Conservation (phyloP, 1,139 yeast species). For the Pichia sp. region DNA sequence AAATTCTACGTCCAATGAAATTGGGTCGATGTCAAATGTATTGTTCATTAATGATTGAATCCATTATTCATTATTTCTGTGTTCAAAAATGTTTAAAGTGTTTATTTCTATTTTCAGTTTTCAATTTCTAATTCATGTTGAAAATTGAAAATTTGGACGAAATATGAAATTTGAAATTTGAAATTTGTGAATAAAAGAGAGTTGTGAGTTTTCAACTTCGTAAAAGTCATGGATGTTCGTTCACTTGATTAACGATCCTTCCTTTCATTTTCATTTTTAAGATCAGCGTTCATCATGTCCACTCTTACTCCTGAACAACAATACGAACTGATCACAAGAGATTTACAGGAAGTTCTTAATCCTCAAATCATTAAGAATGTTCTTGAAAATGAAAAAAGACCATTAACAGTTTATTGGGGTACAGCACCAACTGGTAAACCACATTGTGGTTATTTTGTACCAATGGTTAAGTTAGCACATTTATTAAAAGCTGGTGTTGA, state of each 20-base stretch:
- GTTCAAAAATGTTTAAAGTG: no score
- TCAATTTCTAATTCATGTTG: not conserved
- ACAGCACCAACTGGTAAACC: slow-evolving; percentile 96
- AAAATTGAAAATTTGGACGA: not conserved
- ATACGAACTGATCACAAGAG: slow-evolving; percentile 71
- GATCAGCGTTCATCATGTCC: slow-evolving; percentile 9
- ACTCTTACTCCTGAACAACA: slow-evolving; percentile 50
- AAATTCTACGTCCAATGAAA: slow-evolving; percentile 16
- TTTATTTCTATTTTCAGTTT: not conserved
- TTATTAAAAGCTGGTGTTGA: slow-evolving; percentile 94
- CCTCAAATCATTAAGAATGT: slow-evolving; percentile 82
- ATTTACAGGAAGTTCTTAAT: slow-evolving; percentile 87
- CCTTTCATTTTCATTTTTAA: no score
- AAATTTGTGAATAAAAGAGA: no score
- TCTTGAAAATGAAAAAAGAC: slow-evolving; percentile 73
- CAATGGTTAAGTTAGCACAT: slow-evolving; percentile 95
- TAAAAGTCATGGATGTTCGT: no score
- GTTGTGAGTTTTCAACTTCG: no score
- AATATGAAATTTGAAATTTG: not conserved
- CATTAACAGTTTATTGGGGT: slow-evolving; percentile 92
- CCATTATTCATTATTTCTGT: no score
- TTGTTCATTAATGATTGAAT: not conserved
- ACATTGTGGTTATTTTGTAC: slow-evolving; percentile 97
- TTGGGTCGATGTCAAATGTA: slow-evolving; percentile 7
- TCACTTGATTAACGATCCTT: no score